These are phyloP conservation scores for Verticillium isaacii DNA, from an alignment of 2,329 filamentous ascomycete genomes.

Conservation along the genomic window DNA sequence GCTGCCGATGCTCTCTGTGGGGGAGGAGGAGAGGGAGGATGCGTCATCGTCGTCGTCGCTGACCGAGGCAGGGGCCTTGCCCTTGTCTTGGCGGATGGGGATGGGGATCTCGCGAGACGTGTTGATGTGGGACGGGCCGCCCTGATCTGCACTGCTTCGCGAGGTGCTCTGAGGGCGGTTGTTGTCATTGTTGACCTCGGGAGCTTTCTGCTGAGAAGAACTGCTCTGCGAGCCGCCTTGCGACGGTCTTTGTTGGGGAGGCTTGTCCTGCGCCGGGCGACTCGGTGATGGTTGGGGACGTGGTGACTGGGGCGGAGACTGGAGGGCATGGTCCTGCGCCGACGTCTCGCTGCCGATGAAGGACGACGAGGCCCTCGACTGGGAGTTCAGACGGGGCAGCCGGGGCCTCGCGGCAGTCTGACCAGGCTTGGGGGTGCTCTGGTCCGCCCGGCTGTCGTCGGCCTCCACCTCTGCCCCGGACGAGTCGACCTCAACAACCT, in stretches of 20 bases:
- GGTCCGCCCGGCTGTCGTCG: neutral
- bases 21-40: neutral
- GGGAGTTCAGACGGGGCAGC: slow-evolving; percentile 12
- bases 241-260: slow-evolving; percentile 2
- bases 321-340: neutral
- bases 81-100: slow-evolving; percentile 4
- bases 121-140: slow-evolving; percentile 8
- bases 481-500: slow-evolving; percentile 10
- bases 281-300: neutral
- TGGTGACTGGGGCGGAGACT: neutral
- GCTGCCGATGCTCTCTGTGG: neutral
- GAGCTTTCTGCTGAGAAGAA: neutral
- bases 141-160: neutral
- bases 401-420: slow-evolving; percentile 3
- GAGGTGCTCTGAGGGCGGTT: neutral
- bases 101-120: slow-evolving; percentile 12
- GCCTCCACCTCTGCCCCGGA: neutral
- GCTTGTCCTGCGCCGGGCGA: neutral
- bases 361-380: slow-evolving; percentile 10
- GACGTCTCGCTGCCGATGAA: slow-evolving; percentile 6
- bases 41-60: neutral
- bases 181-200: neutral
- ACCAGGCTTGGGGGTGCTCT: slow-evolving; percentile 1
- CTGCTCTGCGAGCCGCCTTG: neutral
- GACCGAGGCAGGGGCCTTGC: neutral